A percentile compares a stretch with the other conserved stretches of the same genome.
These are phyloP conservation scores for Paramarasmius palmivorus DNA, from an alignment of 1,284 basidiomycete species.

Conservation along the genomic window DNA sequence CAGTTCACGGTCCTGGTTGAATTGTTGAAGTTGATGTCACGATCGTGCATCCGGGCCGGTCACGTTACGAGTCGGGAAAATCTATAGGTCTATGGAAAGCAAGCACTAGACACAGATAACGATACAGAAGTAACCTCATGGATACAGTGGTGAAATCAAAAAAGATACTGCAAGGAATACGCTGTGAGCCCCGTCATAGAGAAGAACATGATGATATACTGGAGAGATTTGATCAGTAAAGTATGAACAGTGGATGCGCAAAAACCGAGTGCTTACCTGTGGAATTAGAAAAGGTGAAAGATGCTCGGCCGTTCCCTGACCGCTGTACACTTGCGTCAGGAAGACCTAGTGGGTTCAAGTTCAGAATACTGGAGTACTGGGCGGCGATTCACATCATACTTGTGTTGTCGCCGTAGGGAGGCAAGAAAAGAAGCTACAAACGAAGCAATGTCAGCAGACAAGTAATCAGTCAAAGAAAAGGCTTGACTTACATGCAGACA, in stretches of 20 bases:
- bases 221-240: background rate
- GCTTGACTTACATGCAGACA: slow-evolving; percentile 62
- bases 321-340: slow-evolving; percentile 67
- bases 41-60: no score
- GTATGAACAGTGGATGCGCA: background rate
- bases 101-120: no score
- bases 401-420: slow-evolving; percentile 66
- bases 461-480: slow-evolving; percentile 1
- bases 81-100: no score
- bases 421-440: slow-evolving; percentile 58
- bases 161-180: slow-evolving; percentile 55
- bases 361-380: background rate
- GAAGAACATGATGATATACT: slow-evolving; percentile 61
- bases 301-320: slow-evolving; percentile 62
- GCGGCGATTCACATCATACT: slow-evolving; percentile 26
- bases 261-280: slow-evolving; percentile 30
- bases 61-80: no score
- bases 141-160: slow-evolving; percentile 36
- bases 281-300: slow-evolving; percentile 65
- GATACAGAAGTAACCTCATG: no score
- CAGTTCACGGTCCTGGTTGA: no score
- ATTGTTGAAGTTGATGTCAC: no score
- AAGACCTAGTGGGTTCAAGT: slow-evolving; percentile 40
- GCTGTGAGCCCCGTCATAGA: slow-evolving; percentile 62
- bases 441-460: background rate